phyloP scores from a whole-genome alignment of 176 grass and related monocot species.

The Microstegium vimineum region DNA sequence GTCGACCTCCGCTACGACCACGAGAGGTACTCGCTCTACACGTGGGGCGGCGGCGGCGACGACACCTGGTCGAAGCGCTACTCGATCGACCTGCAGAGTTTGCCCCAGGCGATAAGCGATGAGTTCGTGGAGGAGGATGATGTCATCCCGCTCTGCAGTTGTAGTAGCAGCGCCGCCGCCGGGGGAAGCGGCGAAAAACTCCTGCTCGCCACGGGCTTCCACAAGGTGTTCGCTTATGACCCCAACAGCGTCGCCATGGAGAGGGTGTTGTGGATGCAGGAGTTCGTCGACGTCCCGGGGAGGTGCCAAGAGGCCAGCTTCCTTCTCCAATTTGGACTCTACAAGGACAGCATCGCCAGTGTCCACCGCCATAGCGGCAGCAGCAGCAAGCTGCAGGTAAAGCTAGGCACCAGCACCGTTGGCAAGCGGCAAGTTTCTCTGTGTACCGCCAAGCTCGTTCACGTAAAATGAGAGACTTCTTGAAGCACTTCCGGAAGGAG shows the following conservation, averaged over 20 bases:
- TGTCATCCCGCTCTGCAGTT: constrained; percentile 12
- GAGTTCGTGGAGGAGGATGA: neutral
- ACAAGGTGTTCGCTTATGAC: constrained; percentile 3
- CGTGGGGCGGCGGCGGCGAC: neutral
- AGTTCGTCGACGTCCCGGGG: neutral
- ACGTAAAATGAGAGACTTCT: neutral
- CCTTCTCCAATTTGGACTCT: neutral
- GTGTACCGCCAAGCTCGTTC: neutral
- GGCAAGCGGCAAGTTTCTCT: neutral
- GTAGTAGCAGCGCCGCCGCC: no score
- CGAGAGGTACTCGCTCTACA: neutral
- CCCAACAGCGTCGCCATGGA: neutral
- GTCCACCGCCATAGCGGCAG: neutral
- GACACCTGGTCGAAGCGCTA: neutral
- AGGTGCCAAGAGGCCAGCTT: neutral
- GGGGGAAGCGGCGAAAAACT: neutral
- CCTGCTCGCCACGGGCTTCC: constrained; percentile 12
- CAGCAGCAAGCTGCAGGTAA: neutral
- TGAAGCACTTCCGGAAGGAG: neutral
- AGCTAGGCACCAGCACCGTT: neutral
- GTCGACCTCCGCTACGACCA: neutral
- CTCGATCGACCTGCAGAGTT: neutral
- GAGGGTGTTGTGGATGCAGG: neutral
- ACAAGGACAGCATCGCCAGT: neutral
- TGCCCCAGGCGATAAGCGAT: neutral